Evolutionary conservation across 768 basidiomycete genomes (phyloP), one percentile per base, ranked within the genome.

Genomic region (Pholiota conissans): DNA sequence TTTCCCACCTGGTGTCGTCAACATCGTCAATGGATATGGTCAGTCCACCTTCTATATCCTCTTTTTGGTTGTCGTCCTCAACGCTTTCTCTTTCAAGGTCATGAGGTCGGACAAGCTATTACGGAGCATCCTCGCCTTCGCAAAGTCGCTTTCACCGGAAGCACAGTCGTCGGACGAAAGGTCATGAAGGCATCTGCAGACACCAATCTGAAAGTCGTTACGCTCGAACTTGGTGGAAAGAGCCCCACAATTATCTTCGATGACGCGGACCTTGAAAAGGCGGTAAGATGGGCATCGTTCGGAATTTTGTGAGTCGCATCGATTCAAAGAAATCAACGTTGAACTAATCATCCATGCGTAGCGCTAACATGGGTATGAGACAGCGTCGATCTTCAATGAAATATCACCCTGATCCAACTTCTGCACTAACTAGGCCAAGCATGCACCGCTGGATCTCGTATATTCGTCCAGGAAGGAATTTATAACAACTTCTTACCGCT

Each of bases 61-160:
- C 14, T 8, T n/a, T 27, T n/a, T 5, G 3, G 46, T 1, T 34
- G 39, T 14, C 30, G n/a, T 46, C 9, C 20, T 14, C 26, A 40
- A 13, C n/a, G 20, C 9, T 28, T 18, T 52, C 6, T n/a, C 16
- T 35, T 32, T 4, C 18, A n/a, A 54, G 53, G 93, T 0, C 64
- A 75, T 49, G 85, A 82, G 9, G 89, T 81, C 22, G 91, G 91
- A 0, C 71, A 80, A 10, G 90, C 90, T 14, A 86, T 95, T 58
- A 73, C 81, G 2, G 73, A 78, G n/a, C 90, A 93, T 72, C 77
- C 77, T 69, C 77, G 75, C n/a, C 87, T 94, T 61, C 83, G 85
- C 49, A 93, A 85, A 35, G 79, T 94, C 27, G 88, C 92, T 0
- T 95, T 96, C 76, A 96, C 94, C 0, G 93, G 93, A 2, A 89